A percentile compares a stretch with the other conserved stretches of the same genome.
Conservation (phyloP, 495 filamentous ascomycete species). For the Penicillium dipodomyicola region DNA sequence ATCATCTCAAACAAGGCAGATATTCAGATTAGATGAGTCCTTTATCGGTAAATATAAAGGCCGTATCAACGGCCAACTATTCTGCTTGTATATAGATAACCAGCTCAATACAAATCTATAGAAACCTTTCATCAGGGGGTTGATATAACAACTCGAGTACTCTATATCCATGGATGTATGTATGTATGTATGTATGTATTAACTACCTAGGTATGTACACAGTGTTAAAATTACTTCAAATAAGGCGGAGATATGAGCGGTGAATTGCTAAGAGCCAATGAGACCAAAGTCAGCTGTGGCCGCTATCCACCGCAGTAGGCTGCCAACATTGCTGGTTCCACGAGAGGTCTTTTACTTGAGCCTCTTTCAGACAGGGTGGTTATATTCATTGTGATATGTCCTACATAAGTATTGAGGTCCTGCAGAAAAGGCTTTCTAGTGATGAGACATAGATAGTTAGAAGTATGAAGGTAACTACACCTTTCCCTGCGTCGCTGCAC, state of each 20-base stretch:
- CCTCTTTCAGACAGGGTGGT: neutral
- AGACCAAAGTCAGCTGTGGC: accelerated
- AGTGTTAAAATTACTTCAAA: neutral
- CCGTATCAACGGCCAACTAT: no score
- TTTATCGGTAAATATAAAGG: no score
- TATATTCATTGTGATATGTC: neutral
- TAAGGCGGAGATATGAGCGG: neutral
- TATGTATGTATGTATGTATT: no score
- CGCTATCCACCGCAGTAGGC: neutral
- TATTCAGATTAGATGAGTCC: no score
- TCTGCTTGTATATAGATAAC: neutral
- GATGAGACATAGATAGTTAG: neutral
- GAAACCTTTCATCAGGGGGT: neutral
- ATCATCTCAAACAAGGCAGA: no score
- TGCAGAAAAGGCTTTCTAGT: neutral
- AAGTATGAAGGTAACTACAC: neutral
- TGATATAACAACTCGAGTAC: neutral
- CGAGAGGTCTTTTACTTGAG: neutral
- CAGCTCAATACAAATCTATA: neutral
- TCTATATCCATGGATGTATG: neutral
- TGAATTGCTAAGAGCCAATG: neutral
- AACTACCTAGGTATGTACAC: no score
- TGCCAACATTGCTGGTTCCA: neutral
- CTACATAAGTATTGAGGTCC: neutral
- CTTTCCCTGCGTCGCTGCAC: neutral